Base-by-base conservation (phyloP, 495 filamentous ascomycete species). In the Entonaema liquescens region DNA sequence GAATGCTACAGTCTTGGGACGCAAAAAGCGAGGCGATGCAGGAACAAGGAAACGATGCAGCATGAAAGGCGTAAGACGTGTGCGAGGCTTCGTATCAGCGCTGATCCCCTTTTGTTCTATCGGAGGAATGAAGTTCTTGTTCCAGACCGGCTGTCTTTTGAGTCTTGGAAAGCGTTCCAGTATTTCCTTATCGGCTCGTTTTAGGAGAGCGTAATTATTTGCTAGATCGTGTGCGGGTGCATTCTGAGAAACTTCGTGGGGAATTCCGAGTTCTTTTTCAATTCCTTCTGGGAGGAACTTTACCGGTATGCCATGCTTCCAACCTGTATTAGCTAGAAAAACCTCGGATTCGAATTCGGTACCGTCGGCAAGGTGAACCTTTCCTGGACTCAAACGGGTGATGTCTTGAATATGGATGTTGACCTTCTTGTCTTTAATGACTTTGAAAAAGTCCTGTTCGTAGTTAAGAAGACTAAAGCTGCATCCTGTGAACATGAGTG, bases 401-500 rank as follows among this genome's bases (percentile, higher is more conserved):
- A 47, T 47, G 3, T 47, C 42, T 9, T 19, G 17, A 19, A 47
- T 47, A 23, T 47, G 42, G 12, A 91, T 80, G 70, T 92, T 83
- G 2, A 93, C 84, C 7, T 79, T 83, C 50, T 88, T 89, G 49
- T 84, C 79, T 36, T 79, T 82, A 19, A 94, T 80, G 1, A 87
- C 75, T 13, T 89, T 86, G 74, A 90, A 91, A 75, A 93, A 83
- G 72, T 91, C 78, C 9, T 83, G 87, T 0, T 85, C 83, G 63
- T 91, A 93, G 78, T 93, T 93, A 53, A 92, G 82, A 70, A 93
- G 92, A 44, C 84, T 86, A 53, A 92, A 83, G 8, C 83, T 83
- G 1, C 81, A 83, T 2, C 85, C 91, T 3, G 83, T 82, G 82
- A 88, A 93, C 78, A 94, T 91, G 5, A 88, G 76, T 1, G 81